A percentile compares a stretch with the other conserved stretches of the same genome.
These are phyloP conservation scores for Rhodomyrtus tomentosa DNA, from an alignment of 345 rosid genomes.

Conservation along the genomic window DNA sequence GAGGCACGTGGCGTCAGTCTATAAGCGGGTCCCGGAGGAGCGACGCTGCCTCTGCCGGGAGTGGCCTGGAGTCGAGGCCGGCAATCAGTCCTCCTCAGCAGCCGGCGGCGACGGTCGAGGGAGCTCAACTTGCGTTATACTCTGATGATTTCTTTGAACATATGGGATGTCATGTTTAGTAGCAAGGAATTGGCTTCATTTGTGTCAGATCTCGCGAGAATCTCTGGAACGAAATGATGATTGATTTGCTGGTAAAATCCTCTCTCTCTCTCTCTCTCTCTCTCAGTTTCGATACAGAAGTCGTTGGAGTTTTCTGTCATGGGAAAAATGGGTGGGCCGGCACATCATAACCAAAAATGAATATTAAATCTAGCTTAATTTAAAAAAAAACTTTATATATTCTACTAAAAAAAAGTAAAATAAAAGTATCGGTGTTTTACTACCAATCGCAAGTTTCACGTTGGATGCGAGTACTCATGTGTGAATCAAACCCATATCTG, in stretches of 20 bases:
- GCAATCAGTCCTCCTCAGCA: slow-evolving; percentile 3
- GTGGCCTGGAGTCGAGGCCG: slow-evolving; percentile 28
- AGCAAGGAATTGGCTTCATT: neutral
- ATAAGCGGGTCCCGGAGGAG: slow-evolving; percentile 15
- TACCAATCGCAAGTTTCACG: too few species aligned
- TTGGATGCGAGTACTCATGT: too few species aligned
- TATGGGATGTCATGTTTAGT: too few species aligned
- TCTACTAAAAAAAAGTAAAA: too few species aligned
- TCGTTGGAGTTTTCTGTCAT: neutral
- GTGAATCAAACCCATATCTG: too few species aligned
- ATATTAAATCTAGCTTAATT: neutral
- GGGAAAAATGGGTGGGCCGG: neutral
- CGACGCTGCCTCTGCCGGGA: slow-evolving; percentile 22
- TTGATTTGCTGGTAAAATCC: neutral
- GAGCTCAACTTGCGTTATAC: neutral
- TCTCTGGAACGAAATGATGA: neutral
- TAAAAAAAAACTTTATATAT: too few species aligned
- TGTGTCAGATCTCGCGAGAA: neutral
- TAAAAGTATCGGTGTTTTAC: too few species aligned
- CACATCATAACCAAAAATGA: neutral
- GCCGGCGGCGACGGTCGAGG: neutral
- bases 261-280: neutral
- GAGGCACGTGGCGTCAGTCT: slow-evolving; percentile 22
- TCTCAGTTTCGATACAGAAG: neutral
- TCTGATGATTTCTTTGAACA: neutral